Conservation (phyloP, 345 rosid genomes). For the thale cress (Arabidopsis thaliana) region DNA sequence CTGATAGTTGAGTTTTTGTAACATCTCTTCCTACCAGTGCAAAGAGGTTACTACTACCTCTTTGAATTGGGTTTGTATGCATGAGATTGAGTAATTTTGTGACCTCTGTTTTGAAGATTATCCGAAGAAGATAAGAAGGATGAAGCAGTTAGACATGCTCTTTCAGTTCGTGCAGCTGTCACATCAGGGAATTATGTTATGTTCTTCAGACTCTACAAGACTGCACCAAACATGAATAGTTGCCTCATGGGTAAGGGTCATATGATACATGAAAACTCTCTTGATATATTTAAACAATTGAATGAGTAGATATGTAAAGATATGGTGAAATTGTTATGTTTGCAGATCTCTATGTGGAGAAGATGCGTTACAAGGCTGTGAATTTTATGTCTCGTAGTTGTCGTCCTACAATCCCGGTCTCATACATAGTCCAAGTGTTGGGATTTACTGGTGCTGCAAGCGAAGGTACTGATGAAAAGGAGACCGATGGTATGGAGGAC, state of each 20-base stretch:
- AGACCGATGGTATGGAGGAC: conserved; percentile 62
- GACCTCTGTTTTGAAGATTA: conserved; percentile 57
- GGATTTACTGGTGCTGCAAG: conserved; percentile 58
- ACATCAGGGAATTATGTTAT: conserved; percentile 84
- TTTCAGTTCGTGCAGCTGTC: conserved; percentile 93
- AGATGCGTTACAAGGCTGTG: conserved; percentile 94
- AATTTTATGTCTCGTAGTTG: conserved; percentile 82
- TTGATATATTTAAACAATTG: conserved; percentile 17
- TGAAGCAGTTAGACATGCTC: conserved; percentile 90
- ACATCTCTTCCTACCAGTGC: conserved; percentile 28
- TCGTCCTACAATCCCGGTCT: conserved; percentile 88
- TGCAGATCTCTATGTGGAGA: conserved; percentile 91
- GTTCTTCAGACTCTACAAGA: conserved; percentile 87
- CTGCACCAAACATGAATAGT: conserved; percentile 85
- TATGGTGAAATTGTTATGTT: conserved; percentile 23
- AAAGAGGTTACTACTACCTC: conserved; percentile 31
- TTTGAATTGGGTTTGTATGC: conserved; percentile 19
- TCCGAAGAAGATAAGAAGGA: conserved; percentile 72
- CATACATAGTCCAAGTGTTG: conserved; percentile 72
- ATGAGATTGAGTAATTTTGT: conserved; percentile 18
- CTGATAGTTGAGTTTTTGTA: conserved; percentile 1
- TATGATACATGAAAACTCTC: conserved; percentile 23
- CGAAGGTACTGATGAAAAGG: conserved; percentile 66
- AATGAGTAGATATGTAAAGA: not conserved
- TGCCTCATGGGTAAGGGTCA: conserved; percentile 87